phyloP scores from a whole-genome alignment of 2,329 filamentous ascomycete genomes.

The Coniella vitis region DNA sequence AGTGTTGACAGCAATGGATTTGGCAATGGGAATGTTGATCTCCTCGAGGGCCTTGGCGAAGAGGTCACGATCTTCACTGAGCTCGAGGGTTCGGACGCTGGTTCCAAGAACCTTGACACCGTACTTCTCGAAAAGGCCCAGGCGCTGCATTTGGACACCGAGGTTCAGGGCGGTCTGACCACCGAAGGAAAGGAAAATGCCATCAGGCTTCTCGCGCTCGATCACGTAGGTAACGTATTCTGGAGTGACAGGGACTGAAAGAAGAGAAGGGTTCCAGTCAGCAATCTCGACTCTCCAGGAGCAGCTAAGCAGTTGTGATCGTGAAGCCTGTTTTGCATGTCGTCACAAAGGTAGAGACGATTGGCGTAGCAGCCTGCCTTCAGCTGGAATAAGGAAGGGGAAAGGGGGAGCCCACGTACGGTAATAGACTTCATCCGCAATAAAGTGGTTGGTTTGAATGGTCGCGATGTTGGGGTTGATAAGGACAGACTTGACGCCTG shows the following conservation, averaged over 20 bases:
- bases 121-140: constrained; percentile 92
- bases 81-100: constrained; percentile 87
- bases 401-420: constrained; percentile 23
- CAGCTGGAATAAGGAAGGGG: neutral
- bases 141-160: constrained; percentile 94
- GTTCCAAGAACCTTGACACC: constrained; percentile 94
- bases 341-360: neutral
- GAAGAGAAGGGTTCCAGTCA: neutral
- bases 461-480: constrained; percentile 99
- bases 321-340: neutral
- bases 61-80: constrained; percentile 90
- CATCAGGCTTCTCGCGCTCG: constrained; percentile 90
- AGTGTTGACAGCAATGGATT: constrained; percentile 87
- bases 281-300: neutral
- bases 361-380: neutral
- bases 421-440: constrained; percentile 97
- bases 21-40: constrained; percentile 94
- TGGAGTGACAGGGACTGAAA: constrained; percentile 72
- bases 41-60: constrained; percentile 94
- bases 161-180: constrained; percentile 96
- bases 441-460: constrained; percentile 92
- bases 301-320: neutral
- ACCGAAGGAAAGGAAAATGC: constrained; percentile 94
- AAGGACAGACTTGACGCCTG: constrained; percentile 81
- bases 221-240: constrained; percentile 98